Evolutionary conservation across 805 yeast genomes (phyloP), one percentile per base, ranked within the genome.

Genomic region (Saccharomycopsis selenospora): DNA sequence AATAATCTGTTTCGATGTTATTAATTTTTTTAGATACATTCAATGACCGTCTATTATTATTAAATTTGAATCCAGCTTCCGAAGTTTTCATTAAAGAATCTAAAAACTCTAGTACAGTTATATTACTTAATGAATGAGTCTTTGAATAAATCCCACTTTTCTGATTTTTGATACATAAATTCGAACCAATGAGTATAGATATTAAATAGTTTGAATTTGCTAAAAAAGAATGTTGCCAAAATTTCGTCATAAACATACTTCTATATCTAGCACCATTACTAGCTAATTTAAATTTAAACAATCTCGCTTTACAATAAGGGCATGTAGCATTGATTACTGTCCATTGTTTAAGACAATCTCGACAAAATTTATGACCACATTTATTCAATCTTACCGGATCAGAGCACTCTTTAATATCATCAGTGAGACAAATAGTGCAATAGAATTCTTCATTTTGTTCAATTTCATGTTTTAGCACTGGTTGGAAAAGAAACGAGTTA

Each of bases 311-410:
- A 25, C 52, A 49, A 36, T 33, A 45, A 14, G 52, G 52, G 36
- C 52, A 49, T 11, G 26, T 25, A 11, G 41, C 28, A 23, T 43
- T 46, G 11, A 49, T 33, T 5, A 29, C 28, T 7, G 33, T 17
- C 52, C 52, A 49, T 36, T 36, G 40, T 20, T 27, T 40, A 3
- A 45, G 41, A 18, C 52, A 49, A 3, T 13, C 33, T 27, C 45
- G 27, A 25, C 52, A 49, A 6, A 49, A 28, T 3, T 40, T 33
- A 28, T 49, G 52, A 2, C 52, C 48, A 42, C 52, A 49, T 36
- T 45, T 45, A 26, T 25, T 30, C 13, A 45, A 18, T 20, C 28
- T 23, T 14, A 30, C 36, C 3, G 52, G 48, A 3, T 24, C 28
- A 4, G 40, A 23, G 13, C 25, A 27, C 5, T 28, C 23, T 4